Percentiles rank a stretch among this genome's conserved stretches.
Conservation (phyloP, 1,284 basidiomycete genomes). For the Pascua guehoae region DNA sequence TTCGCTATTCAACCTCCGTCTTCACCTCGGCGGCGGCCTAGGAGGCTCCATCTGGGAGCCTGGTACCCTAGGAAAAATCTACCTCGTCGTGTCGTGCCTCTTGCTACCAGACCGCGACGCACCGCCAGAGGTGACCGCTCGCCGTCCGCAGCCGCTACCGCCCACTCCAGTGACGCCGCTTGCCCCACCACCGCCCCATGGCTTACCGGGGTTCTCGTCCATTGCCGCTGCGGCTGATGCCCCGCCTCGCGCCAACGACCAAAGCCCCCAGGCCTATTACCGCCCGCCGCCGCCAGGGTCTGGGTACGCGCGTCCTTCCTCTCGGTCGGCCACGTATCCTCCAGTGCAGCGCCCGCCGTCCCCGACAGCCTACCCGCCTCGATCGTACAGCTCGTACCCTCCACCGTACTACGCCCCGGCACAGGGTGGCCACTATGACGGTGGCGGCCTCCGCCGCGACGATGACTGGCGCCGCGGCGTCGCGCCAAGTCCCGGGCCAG, state of each 20-base stretch:
- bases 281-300: too few relatives aligned
- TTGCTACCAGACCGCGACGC: conserved; percentile 24
- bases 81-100: conserved; percentile 41
- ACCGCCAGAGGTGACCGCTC: conserved; percentile 6
- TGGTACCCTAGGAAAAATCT: conserved; percentile 31
- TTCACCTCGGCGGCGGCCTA: conserved; percentile 43
- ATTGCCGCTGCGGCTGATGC: conserved; percentile 12
- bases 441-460: background rate
- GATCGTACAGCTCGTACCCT: background rate
- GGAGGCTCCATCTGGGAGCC: conserved; percentile 37
- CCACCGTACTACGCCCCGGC: background rate
- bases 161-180: conserved; percentile 1
- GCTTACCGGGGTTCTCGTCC: conserved; percentile 16
- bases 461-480: too few relatives aligned
- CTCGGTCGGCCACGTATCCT: background rate
- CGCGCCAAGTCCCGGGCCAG: too few relatives aligned
- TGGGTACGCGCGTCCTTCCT: background rate
- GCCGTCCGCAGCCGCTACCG: background rate
- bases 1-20: conserved; percentile 36
- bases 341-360: background rate
- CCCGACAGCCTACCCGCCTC: background rate
- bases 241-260: background rate
- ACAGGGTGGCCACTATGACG: background rate
- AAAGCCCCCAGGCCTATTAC: too few relatives aligned
- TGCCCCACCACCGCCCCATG: conserved; percentile 9